phyloP scores from a whole-genome alignment of 2,329 filamentous ascomycete genomes.

The Xylaria sp. region DNA sequence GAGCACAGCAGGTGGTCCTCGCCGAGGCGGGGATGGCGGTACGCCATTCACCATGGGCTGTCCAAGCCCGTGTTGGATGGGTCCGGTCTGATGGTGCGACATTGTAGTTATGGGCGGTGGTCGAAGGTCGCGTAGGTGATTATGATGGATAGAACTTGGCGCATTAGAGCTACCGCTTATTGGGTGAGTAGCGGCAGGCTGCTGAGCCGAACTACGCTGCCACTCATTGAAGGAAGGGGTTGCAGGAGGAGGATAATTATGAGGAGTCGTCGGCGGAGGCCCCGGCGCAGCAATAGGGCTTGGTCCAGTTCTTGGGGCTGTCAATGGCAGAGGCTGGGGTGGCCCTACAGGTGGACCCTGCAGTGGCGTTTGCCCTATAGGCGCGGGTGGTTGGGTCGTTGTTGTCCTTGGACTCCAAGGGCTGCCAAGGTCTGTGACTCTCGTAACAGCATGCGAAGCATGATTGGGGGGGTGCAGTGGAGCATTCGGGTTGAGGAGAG shows the following conservation, averaged over 20 bases:
- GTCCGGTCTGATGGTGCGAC: conserved; percentile 55
- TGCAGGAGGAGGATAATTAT: conserved; percentile 54
- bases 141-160: conserved; percentile 46
- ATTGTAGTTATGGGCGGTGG: conserved; percentile 59
- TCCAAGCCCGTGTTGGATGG: conserved; percentile 56
- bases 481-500: conserved; percentile 40
- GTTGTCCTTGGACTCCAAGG: conserved; percentile 42
- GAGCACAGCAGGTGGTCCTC: conserved; percentile 54
- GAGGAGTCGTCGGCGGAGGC: conserved; percentile 51
- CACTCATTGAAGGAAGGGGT: conserved; percentile 58
- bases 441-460: conserved; percentile 41
- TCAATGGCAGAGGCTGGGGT: conserved; percentile 44
- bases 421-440: conserved; percentile 40
- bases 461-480: conserved; percentile 44
- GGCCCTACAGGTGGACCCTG: conserved; percentile 43
- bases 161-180: conserved; percentile 59
- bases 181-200: conserved; percentile 59
- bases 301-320: conserved; percentile 43
- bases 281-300: conserved; percentile 51
- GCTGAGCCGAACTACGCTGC: conserved; percentile 61
- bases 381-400: conserved; percentile 37
- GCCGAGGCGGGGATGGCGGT: conserved; percentile 61
- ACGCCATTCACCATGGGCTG: conserved; percentile 58
- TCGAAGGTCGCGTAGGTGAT: conserved; percentile 58
- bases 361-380: conserved; percentile 38